Evolutionary conservation across 352 stramenopile genomes (phyloP).

Genomic region (Phytopythium boreale): DNA sequence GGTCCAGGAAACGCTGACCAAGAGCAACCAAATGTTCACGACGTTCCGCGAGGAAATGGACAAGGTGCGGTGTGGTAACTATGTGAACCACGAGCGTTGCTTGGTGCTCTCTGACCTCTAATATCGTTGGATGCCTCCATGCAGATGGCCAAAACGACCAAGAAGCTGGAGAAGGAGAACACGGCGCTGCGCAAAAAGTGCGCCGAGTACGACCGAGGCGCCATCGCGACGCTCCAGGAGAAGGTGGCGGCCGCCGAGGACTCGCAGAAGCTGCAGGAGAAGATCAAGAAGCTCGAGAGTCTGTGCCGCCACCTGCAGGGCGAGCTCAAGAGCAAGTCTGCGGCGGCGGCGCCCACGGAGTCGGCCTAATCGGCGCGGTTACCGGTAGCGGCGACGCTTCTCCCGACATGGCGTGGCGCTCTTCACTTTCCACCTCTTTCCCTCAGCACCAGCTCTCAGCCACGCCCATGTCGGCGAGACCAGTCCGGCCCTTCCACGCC

Average conservation of each 20-base stretch:
- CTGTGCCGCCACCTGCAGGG: conserved; percentile 81
- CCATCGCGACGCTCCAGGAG: conserved; percentile 75
- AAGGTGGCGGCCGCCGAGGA: conserved; percentile 61
- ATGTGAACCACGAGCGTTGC: no score
- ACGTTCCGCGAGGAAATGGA: conserved; percentile 86
- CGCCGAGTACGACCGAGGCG: conserved; percentile 69
- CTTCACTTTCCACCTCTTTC: background rate
- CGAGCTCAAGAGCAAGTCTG: conserved; percentile 49
- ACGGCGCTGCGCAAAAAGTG: conserved; percentile 76
- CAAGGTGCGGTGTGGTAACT: conserved; percentile 30
- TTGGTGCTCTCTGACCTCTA: background rate
- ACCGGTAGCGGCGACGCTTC: background rate
- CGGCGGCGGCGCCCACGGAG: conserved; percentile 16
- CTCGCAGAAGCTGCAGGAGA: conserved; percentile 69
- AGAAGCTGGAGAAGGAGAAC: conserved; percentile 87
- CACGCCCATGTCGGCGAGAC: background rate
- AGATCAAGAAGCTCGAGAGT: conserved; percentile 82
- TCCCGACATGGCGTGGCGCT: background rate
- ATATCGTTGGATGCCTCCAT: background rate
- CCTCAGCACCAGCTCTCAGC: background rate
- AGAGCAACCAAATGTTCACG: conserved; percentile 86
- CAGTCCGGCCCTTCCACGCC: background rate
- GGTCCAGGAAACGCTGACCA: conserved; percentile 80
- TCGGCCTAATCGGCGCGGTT: conserved; percentile 10
- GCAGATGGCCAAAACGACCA: conserved; percentile 82